Evolutionary conservation across 2,329 filamentous ascomycete species (phyloP).

Genomic region (Ambrosiella cleistominuta): DNA sequence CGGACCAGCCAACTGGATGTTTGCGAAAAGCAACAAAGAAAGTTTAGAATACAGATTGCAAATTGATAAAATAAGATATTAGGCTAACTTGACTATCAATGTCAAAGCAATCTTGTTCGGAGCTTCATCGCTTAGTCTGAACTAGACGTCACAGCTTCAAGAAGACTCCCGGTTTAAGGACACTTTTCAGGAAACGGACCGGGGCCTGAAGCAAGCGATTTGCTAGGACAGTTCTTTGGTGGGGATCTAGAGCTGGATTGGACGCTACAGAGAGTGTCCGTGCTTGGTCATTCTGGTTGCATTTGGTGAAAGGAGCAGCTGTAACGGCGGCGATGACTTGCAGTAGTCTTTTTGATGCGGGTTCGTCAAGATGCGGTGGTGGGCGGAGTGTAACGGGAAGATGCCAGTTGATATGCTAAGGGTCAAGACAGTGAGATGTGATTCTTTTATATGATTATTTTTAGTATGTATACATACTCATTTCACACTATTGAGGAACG

Average conservation of each 20-base stretch:
- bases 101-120: not conserved
- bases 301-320: not conserved
- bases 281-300: not conserved
- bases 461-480: too few relatives aligned
- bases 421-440: not conserved
- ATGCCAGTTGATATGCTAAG: not conserved
- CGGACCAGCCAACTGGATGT: not conserved
- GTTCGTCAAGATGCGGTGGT: not conserved
- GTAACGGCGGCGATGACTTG: not conserved
- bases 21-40: not conserved
- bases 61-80: not conserved
- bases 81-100: not conserved
- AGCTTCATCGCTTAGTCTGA: not conserved
- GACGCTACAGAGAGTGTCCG: not conserved
- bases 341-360: not conserved
- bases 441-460: too few relatives aligned
- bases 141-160: not conserved
- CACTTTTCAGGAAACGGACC: conserved; percentile 12
- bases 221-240: not conserved
- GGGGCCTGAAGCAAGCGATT: conserved; percentile 5
- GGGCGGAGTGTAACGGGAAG: too few relatives aligned
- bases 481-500: too few relatives aligned
- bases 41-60: not conserved
- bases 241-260: not conserved
- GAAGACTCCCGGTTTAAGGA: conserved; percentile 7